Evolutionary conservation across 306 rosid genomes (phyloP).

Genomic region (Castanopsis chinensis): DNA sequence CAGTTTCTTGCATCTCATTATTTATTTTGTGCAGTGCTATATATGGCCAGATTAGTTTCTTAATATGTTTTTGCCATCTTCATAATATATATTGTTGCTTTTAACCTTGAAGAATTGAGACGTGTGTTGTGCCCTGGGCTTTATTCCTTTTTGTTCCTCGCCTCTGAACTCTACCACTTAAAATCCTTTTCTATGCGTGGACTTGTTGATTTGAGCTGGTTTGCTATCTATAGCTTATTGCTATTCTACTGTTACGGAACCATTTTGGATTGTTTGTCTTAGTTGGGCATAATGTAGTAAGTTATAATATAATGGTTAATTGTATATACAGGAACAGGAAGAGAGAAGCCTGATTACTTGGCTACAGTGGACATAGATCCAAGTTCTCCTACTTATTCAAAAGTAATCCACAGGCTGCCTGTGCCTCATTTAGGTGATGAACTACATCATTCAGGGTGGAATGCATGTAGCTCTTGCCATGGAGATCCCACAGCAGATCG

Average conservation of each 20-base stretch:
- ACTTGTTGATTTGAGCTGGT: background rate
- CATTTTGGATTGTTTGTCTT: background rate
- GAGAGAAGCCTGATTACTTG: conserved; percentile 80
- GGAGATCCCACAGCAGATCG: conserved; percentile 78
- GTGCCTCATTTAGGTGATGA: conserved; percentile 75
- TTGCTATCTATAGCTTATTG: background rate
- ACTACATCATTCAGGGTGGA: conserved; percentile 94
- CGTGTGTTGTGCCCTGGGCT: too few species aligned
- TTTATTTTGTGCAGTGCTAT: too few species aligned
- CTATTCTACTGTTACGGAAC: background rate
- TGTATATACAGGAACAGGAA: conserved; percentile 70
- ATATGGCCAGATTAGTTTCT: too few species aligned
- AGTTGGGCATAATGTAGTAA: background rate
- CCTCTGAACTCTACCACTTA: background rate
- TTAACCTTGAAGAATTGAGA: too few species aligned
- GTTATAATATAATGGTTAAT: background rate
- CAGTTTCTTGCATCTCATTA: background rate
- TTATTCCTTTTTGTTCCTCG: background rate
- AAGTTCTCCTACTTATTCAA: conserved; percentile 76
- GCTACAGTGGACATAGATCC: conserved; percentile 95
- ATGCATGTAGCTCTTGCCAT: conserved; percentile 93
- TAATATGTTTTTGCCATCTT: background rate
- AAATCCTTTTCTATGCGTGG: background rate
- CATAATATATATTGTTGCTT: background rate
- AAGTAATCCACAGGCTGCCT: conserved; percentile 72